phyloP scores from a whole-genome alignment of 306 rosid genomes.

The Corylus avellana region DNA sequence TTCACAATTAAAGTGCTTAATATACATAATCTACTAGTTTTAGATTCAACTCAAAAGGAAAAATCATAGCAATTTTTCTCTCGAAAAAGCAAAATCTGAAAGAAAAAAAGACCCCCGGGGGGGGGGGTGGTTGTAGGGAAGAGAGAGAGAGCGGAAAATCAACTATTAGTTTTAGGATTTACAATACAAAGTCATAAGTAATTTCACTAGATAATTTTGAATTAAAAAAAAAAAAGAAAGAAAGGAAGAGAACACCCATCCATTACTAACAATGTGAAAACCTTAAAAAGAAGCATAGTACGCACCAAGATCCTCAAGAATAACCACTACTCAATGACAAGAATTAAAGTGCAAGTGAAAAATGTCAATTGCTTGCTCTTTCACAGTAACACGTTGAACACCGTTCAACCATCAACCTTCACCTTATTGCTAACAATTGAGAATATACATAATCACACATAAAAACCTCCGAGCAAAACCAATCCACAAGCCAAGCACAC shows the following conservation, averaged over 20 bases:
- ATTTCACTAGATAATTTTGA: neutral
- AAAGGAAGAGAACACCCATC: too few species aligned
- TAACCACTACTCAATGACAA: too few species aligned
- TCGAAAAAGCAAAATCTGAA: neutral
- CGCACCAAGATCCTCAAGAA: too few species aligned
- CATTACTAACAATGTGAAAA: too few species aligned
- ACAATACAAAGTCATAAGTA: neutral
- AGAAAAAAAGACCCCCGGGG: neutral
- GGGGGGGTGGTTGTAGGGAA: too few species aligned
- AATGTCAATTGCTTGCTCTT: neutral
- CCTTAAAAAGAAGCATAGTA: neutral
- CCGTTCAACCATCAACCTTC: neutral
- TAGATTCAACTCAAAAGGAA: too few species aligned
- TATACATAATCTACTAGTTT: neutral
- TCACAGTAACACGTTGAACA: neutral
- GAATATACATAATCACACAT: too few species aligned
- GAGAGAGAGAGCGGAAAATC: too few species aligned
- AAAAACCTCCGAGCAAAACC: neutral
- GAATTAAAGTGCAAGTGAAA: neutral
- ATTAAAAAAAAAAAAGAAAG: neutral
- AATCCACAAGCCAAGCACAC: neutral
- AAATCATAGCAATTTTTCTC: neutral
- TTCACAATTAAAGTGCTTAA: neutral
- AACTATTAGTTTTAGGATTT: neutral
- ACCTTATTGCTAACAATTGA: too few species aligned